Evolutionary conservation across 2,329 filamentous ascomycete species (phyloP), one percentile per base, ranked within the genome.

Genomic region (Pyricularia grisea): DNA sequence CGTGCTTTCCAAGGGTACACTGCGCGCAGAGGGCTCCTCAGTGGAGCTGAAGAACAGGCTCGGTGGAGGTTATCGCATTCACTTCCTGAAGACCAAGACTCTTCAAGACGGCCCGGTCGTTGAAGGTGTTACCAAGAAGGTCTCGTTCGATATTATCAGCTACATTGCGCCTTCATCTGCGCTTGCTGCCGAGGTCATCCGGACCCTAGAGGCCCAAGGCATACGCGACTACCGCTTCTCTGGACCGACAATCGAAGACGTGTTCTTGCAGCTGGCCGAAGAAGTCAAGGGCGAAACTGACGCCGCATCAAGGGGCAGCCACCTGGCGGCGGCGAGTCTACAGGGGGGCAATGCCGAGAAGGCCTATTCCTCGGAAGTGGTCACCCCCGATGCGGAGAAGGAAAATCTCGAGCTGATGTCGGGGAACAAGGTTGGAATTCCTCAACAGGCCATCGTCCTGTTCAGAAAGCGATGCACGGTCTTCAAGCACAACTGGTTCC

Each of bases 221-320:
- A 84, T 96, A 60, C 83, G 83, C 20, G 91, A 96, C 70, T 97
- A 97, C 76, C 89, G 93, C 70, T 91, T 97, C 72, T 91, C 91
- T 20, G 93, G 93, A 0, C 94, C 94, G 0, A 96, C 92, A 0
- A 93, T 97, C 60, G 94, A 97, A 76, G 93, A 97, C 73, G 93
- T 97, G 0, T 97, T 97, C 78, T 80, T 97, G 28, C 90, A 92
- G 72, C 84, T 97, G 58, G 92, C 93, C 0, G 92, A 94, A 74
- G 93, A 97, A 76, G 85, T 93, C 70, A 85, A 83, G 69, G 84
- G 83, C 6, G 86, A 90, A 72, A 65, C 25, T 6, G 25, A 14
- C 5, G 11, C 36, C 28, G 33, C 66, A 7, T 50, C 42, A 61
- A n/a, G 10, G 11, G 27, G 25, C 23, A 61, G 50, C 28, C n/a